Percentiles rank a stretch among this genome's conserved stretches.
Evolutionary conservation across 2,329 filamentous ascomycete genomes (phyloP).

Genomic region (Colletotrichum truncatum): DNA sequence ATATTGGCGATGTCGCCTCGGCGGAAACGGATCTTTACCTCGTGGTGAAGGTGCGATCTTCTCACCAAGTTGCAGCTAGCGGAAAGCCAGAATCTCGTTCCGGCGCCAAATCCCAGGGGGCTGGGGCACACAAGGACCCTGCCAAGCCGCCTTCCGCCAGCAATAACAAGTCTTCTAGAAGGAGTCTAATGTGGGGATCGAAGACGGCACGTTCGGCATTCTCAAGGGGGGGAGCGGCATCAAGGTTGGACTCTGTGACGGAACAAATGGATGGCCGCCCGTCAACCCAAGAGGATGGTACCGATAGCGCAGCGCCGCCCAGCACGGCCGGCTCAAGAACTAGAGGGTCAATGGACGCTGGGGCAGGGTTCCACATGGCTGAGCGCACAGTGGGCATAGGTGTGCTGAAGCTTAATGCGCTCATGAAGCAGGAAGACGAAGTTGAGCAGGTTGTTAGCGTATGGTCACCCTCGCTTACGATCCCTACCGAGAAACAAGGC

Average conservation of each 20-base stretch:
- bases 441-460: constrained; percentile 80
- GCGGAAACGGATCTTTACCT: constrained; percentile 81
- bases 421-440: constrained; percentile 78
- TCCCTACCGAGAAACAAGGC: constrained; percentile 65
- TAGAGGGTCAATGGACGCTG: constrained; percentile 43
- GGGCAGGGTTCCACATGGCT: constrained; percentile 54
- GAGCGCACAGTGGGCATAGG: constrained; percentile 81
- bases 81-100: constrained; percentile 62
- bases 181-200: constrained; percentile 71
- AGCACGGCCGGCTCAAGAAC: constrained; percentile 63
- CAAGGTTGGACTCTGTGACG: constrained; percentile 66
- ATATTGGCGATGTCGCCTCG: constrained; percentile 70
- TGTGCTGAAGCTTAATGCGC: constrained; percentile 76
- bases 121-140: constrained; percentile 41
- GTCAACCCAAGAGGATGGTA: constrained; percentile 51
- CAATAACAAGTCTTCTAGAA: constrained; percentile 57
- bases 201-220: constrained; percentile 62
- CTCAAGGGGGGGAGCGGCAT: constrained; percentile 56
- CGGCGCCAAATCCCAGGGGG: constrained; percentile 56
- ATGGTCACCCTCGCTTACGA: constrained; percentile 72
- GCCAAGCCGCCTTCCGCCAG: constrained; percentile 52
- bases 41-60: constrained; percentile 79
- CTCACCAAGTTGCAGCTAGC: constrained; percentile 55
- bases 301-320: constrained; percentile 56
- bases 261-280: constrained; percentile 47